Evolutionary conservation across 441 rosid species (phyloP).

Genomic region (Syzygium syzygioides): DNA sequence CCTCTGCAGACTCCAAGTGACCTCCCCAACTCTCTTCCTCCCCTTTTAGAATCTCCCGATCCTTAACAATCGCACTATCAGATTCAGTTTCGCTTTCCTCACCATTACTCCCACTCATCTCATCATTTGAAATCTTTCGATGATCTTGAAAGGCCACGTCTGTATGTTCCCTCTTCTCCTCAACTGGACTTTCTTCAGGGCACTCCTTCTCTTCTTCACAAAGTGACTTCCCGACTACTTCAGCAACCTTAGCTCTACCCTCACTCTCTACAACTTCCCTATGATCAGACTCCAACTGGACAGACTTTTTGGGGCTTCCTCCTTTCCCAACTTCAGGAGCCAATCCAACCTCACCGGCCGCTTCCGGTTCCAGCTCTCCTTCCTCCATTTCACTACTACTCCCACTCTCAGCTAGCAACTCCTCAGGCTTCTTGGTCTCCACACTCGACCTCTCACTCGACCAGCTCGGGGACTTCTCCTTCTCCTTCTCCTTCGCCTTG

Average conservation of each 20-base stretch:
- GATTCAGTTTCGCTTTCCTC: slow-evolving; percentile 27
- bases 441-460: slow-evolving; percentile 73
- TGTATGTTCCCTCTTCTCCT: slow-evolving; percentile 25
- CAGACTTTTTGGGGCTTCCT: background rate
- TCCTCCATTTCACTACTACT: slow-evolving; percentile 97
- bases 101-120: slow-evolving; percentile 13
- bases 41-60: slow-evolving; percentile 1
- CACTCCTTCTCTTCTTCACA: slow-evolving; percentile 13
- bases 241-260: slow-evolving; percentile 6
- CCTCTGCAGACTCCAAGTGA: slow-evolving; percentile 21
- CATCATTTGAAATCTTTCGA: slow-evolving; percentile 19
- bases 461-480: slow-evolving; percentile 51
- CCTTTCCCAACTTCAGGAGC: slow-evolving; percentile 17
- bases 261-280: slow-evolving; percentile 23
- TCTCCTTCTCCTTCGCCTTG: slow-evolving; percentile 12
- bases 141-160: slow-evolving; percentile 22
- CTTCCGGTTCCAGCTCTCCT: slow-evolving; percentile 93
- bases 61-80: slow-evolving; percentile 21
- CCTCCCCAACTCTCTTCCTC: slow-evolving; percentile 24
- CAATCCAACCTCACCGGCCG: slow-evolving; percentile 15
- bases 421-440: slow-evolving; percentile 31
- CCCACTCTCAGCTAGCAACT: slow-evolving; percentile 39
- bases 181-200: slow-evolving; percentile 13
- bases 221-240: slow-evolving; percentile 3
- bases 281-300: slow-evolving; percentile 10